phyloP scores from a whole-genome alignment of 2,329 filamentous ascomycete genomes.

The Ceratocystis eucalypticola region DNA sequence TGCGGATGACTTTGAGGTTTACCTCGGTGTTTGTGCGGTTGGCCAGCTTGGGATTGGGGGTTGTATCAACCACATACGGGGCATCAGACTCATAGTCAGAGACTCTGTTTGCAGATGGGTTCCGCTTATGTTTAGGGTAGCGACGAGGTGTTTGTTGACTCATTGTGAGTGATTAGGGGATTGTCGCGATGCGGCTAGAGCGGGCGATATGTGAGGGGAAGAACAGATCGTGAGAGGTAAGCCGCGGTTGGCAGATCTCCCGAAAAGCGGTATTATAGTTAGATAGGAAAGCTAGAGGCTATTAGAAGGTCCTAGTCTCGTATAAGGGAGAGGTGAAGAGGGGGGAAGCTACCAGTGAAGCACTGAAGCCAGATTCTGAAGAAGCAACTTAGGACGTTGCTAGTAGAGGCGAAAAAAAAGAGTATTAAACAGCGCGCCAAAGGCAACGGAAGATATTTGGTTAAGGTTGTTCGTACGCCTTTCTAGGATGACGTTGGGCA shows the following conservation, averaged over 20 bases:
- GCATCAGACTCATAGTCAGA: conserved; percentile 57
- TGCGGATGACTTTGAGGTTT: conserved; percentile 71
- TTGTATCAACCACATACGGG: conserved; percentile 33
- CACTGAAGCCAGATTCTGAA: no score
- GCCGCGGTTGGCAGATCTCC: no score
- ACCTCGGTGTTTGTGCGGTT: conserved; percentile 70
- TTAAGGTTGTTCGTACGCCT: not conserved
- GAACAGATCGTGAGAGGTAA: not conserved
- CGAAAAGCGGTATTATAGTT: no score
- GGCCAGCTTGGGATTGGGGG: conserved; percentile 32
- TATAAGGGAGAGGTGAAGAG: no score
- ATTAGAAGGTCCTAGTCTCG: no score
- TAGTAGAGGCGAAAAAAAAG: no score
- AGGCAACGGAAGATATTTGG: not conserved
- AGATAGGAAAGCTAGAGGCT: no score
- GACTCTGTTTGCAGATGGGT: conserved; percentile 30
- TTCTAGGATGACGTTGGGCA: not conserved
- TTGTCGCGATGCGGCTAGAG: not conserved
- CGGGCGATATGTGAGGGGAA: not conserved
- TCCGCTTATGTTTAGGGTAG: conserved; percentile 28
- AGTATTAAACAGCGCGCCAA: not conserved
- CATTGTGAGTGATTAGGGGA: conserved; percentile 26
- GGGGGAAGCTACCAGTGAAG: not conserved
- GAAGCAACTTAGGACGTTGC: no score
- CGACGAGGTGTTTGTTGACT: conserved; percentile 33